phyloP scores from a whole-genome alignment of 2,329 filamentous ascomycete genomes.

The Stylonectria norvegica region DNA sequence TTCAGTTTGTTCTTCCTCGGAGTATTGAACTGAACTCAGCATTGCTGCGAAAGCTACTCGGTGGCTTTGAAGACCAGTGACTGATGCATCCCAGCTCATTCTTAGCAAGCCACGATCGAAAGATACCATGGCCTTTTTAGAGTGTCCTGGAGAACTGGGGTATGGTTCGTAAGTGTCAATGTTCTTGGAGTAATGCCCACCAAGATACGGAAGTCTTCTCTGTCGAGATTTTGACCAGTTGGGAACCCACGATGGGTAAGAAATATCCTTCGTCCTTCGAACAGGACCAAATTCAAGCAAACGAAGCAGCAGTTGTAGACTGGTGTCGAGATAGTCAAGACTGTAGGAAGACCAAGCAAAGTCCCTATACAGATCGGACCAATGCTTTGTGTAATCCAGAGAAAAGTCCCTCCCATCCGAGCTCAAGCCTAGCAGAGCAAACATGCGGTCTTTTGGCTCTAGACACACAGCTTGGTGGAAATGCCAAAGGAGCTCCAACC shows the following conservation, averaged over 20 bases:
- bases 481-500: slow-evolving; percentile 5
- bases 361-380: background rate
- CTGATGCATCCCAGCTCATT: slow-evolving; percentile 3
- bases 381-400: slow-evolving; percentile 2
- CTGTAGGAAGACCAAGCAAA: background rate
- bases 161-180: slow-evolving; percentile 5
- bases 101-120: background rate
- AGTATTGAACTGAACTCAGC: background rate
- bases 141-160: slow-evolving; percentile 1
- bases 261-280: background rate
- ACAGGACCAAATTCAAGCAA: slow-evolving; percentile 7
- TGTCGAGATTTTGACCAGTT: slow-evolving; percentile 6
- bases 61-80: background rate
- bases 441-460: slow-evolving; percentile 4
- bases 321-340: background rate
- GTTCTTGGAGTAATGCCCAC: slow-evolving; percentile 1
- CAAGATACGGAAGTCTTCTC: slow-evolving; percentile 4
- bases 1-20: background rate
- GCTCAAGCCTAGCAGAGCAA: slow-evolving; percentile 1
- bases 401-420: background rate
- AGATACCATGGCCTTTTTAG: background rate
- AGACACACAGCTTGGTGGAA: slow-evolving; percentile 4
- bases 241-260: slow-evolving; percentile 8
- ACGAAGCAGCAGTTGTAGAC: slow-evolving; percentile 4
- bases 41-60: slow-evolving; percentile 2